Base-by-base conservation (phyloP, 768 basidiomycete genomes). In the Favolaschia claudopus region DNA sequence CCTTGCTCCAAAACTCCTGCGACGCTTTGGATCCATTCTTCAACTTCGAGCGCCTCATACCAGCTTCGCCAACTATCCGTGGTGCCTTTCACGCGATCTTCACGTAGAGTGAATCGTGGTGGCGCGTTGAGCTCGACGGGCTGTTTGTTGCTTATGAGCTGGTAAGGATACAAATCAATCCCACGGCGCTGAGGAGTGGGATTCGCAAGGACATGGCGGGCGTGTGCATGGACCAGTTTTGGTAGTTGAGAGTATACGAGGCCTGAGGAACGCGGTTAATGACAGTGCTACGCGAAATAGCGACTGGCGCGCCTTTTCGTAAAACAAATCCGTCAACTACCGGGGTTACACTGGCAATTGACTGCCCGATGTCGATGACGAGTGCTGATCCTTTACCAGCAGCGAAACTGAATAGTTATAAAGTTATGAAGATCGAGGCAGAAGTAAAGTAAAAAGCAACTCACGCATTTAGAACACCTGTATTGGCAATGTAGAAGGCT, bases 261-360 rank as follows among this genome's bases (percentile, higher is more conserved):
- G 40, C 95, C 96, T 97, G 19, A 36, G 27, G 33, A 39, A 46
- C 55, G n/a, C 39, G 43, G 20, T 34, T 17, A 36, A 25, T 25
- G n/a, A n/a, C n/a, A n/a, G n/a, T n/a, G n/a, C n/a, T n/a, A n/a
- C n/a, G n/a, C 12, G 38, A 14, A 27, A 24, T 22, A 17, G 45
- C 34, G 38, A 46, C n/a, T 20, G 6, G 43, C 42, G 40, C 40
- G 89, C 96, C 96, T 85, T 96, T 97, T 68, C 96, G 84, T 39
- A 99, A 85, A 38, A 99, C 97, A 68, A 98, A 99, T 5, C 97
- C 97, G 66, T 99, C 97, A 5, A 96, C 94, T 19, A 99, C 91
- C 6, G 97, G 97, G 1, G 94, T 95, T 14, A 96, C 93, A 66
- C 93, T 96, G 14, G 91, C 91, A 72, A 89, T 87, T 13, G 91